These are phyloP conservation scores for Perkinsus marinus DNA, from an alignment of 169 alveolate species.

Conservation along the genomic window DNA sequence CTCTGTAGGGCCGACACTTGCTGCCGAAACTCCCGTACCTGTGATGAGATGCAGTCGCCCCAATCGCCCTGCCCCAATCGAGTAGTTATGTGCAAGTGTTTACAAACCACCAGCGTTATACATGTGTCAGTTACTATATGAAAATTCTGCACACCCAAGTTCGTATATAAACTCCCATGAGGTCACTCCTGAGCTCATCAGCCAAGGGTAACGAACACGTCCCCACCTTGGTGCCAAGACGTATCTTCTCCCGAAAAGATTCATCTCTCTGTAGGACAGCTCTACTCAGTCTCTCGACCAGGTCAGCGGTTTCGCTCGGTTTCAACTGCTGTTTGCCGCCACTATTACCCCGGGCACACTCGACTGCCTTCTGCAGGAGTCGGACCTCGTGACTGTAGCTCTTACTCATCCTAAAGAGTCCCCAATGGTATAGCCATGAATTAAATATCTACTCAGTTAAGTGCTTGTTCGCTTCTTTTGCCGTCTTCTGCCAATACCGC, in stretches of 20 bases:
- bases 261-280: not conserved
- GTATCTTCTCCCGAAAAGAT: not conserved
- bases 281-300: not conserved
- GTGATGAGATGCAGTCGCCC: too few relatives aligned
- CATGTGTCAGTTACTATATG: not conserved
- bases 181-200: too few relatives aligned
- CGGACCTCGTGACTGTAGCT: not conserved
- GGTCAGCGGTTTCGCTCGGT: not conserved
- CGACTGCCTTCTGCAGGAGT: not conserved
- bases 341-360: not conserved
- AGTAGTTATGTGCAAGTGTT: too few relatives aligned
- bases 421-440: not conserved
- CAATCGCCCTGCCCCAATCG: too few relatives aligned
- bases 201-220: too few relatives aligned
- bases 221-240: not conserved
- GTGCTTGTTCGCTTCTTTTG: not conserved
- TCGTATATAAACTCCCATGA: too few relatives aligned
- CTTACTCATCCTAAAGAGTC: not conserved
- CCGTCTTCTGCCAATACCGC: not conserved
- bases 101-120: not conserved
- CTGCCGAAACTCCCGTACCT: not conserved
- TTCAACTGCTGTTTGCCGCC: not conserved
- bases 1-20: not conserved
- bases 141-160: too few relatives aligned
- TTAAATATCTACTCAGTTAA: not conserved